Base-by-base conservation (phyloP, 1,139 yeast species). In the Groenewaldozyma sp. region DNA sequence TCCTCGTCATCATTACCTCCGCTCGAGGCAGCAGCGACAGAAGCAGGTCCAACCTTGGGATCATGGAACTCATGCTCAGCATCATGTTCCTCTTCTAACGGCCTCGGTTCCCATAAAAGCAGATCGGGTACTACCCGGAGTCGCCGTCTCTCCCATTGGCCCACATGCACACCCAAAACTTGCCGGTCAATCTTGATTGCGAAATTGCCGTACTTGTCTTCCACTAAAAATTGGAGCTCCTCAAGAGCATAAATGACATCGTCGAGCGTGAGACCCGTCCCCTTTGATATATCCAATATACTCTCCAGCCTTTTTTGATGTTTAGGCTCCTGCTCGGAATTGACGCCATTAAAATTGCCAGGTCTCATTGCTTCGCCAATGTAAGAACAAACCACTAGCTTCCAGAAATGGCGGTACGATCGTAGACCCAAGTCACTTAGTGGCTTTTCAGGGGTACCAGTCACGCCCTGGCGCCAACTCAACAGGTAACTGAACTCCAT, bases 361-460 rank as follows among this genome's bases (percentile, higher is more conserved):
- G n/a, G n/a, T n/a, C n/a, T n/a, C n/a, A n/a, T n/a, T n/a, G n/a
- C n/a, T 18, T 11, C 2, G 5, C n/a, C 10, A 19, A 38, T 21
- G 24, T 34, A 34, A 7, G 34, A 24, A 14, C 39, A 31, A 5
- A 39, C 14, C n/a, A 19, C 26, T 24, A 39, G 22, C 16, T 74
- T 78, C 97, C 98, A 91, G 58, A 82, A 91, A 51, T 79, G 82
- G 48, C 94, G 67, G 59, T 91, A 91, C 48, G 95, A 82, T 24
- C 83, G 62, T 36, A 87, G 64, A 0, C 98, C 98, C 41, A 88
- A 65, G 50, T 82, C 93, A 51, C 94, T 80, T 40, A 91, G 67
- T 0, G 98, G 97, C 54, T 88, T 88, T 52, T 91, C 98, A 0
- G 98, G 98, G 0, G 96, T 83, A 0, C 98, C 98, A 42, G 73